These are phyloP conservation scores for Pseudomonodictys pantanalensis DNA, from an alignment of 495 filamentous ascomycete genomes.

Conservation along the genomic window DNA sequence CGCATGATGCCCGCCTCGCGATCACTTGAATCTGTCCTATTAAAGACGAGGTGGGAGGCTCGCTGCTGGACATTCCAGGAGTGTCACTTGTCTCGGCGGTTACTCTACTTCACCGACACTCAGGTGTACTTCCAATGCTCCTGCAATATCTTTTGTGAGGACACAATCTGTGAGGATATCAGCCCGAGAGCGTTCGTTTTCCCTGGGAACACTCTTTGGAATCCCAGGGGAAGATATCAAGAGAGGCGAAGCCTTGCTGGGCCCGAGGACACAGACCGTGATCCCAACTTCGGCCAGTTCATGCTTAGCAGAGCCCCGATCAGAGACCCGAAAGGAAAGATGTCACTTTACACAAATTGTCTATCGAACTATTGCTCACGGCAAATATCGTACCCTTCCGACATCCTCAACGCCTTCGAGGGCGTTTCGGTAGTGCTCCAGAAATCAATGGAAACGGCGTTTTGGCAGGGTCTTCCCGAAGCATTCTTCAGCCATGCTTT, in stretches of 20 bases:
- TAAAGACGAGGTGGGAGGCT: not conserved
- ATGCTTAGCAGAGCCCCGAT: not conserved
- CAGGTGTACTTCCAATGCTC: not conserved
- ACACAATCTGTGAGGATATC: not conserved
- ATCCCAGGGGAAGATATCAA: not conserved
- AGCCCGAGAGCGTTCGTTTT: not conserved
- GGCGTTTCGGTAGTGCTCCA: not conserved
- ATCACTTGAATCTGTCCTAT: not conserved
- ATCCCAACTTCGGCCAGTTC: too few species aligned
- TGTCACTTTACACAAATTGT: not conserved
- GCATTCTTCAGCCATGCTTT: not conserved
- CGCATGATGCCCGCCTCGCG: not conserved
- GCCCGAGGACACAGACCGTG: too few species aligned
- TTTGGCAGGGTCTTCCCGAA: not conserved
- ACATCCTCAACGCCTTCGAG: not conserved
- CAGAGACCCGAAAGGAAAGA: not conserved
- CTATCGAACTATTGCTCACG: not conserved
- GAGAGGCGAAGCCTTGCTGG: not conserved
- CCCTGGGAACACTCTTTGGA: not conserved
- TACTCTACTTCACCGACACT: not conserved
- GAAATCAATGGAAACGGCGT: not conserved
- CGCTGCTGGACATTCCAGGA: not conserved
- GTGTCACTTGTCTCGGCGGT: not conserved
- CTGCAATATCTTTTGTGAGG: not conserved
- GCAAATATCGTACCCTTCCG: not conserved